Evolutionary conservation across 129 eudicot species (phyloP).

Genomic region (Flaveria ramosissima): DNA sequence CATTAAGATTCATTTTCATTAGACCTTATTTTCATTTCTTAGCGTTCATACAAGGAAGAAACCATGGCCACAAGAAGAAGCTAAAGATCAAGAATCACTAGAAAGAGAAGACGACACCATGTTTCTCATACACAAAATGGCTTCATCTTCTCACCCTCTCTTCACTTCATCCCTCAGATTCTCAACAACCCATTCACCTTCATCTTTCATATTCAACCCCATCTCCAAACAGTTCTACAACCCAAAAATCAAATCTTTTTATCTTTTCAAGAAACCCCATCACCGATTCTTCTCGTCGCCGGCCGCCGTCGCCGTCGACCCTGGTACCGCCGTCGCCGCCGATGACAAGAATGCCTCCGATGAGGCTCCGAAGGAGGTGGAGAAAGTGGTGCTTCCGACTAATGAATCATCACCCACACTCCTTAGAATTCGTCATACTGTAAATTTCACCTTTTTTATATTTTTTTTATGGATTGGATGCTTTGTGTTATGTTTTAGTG

Average conservation of each 20-base stretch:
- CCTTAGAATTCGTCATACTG: constrained; percentile 91
- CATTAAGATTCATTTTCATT: too few species aligned
- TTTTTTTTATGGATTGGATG: not conserved
- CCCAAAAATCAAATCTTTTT: constrained; percentile 22
- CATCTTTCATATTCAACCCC: constrained; percentile 26
- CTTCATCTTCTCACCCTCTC: constrained; percentile 51
- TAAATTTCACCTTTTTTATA: constrained; percentile 22
- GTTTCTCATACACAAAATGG: constrained; percentile 51
- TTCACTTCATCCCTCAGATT: constrained; percentile 47
- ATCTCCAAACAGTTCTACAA: constrained; percentile 24
- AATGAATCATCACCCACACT: constrained; percentile 75
- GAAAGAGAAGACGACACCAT: constrained; percentile 26
- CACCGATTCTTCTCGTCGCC: constrained; percentile 32
- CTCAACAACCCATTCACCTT: constrained; percentile 33
- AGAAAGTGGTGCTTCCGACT: constrained; percentile 72
- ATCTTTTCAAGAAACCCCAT: constrained; percentile 33
- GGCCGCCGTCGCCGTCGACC: constrained; percentile 56
- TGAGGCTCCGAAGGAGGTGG: constrained; percentile 33
- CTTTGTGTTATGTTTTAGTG: not conserved
- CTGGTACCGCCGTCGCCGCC: constrained; percentile 28
- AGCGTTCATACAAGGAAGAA: constrained; percentile 20
- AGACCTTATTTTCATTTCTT: too few species aligned
- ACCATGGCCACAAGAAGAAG: constrained; percentile 41
- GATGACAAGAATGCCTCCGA: constrained; percentile 11
- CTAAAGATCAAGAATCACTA: constrained; percentile 13